A percentile compares a stretch with the other conserved stretches of the same genome.
phyloP scores from a whole-genome alignment of 495 filamentous ascomycete genomes.

The Wilcoxina mikolae region DNA sequence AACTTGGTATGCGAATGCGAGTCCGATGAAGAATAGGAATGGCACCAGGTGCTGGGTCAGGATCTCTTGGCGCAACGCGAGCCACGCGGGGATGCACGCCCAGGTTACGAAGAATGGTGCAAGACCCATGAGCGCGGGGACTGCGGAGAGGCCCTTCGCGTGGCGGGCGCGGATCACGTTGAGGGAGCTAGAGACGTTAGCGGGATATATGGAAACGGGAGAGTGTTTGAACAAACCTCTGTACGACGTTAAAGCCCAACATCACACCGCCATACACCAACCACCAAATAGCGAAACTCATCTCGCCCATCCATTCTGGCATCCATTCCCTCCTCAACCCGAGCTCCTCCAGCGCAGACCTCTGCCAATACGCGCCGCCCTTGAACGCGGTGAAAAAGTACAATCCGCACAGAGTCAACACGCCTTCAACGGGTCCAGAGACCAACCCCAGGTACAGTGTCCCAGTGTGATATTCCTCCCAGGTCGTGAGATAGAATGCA shows the following conservation, averaged over 20 bases:
- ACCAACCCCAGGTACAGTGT: slow-evolving; percentile 83
- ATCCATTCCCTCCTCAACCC: slow-evolving; percentile 53
- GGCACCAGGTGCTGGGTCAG: slow-evolving; percentile 68
- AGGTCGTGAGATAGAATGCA: slow-evolving; percentile 88
- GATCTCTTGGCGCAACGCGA: slow-evolving; percentile 71
- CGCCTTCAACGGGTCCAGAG: slow-evolving; percentile 89
- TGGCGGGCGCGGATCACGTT: slow-evolving; percentile 73
- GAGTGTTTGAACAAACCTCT: slow-evolving; percentile 33
- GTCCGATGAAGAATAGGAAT: slow-evolving; percentile 70
- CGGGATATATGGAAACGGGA: background rate
- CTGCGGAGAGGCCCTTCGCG: slow-evolving; percentile 51
- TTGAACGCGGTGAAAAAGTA: slow-evolving; percentile 73
- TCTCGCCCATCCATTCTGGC: slow-evolving; percentile 52
- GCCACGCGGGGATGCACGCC: slow-evolving; percentile 58
- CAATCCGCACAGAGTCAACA: slow-evolving; percentile 66
- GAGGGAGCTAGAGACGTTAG: slow-evolving; percentile 39
- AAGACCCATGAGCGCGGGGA: slow-evolving; percentile 64
- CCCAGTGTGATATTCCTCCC: slow-evolving; percentile 98
- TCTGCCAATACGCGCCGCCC: slow-evolving; percentile 88
- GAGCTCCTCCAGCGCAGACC: slow-evolving; percentile 55
- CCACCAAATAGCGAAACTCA: slow-evolving; percentile 83
- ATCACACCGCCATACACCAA: slow-evolving; percentile 78
- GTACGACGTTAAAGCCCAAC: slow-evolving; percentile 65
- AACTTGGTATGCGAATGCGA: slow-evolving; percentile 86
- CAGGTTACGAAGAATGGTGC: slow-evolving; percentile 62